Conservation (phyloP, 192 early-diverging fungal genomes). For the Coemansia sp. region DNA sequence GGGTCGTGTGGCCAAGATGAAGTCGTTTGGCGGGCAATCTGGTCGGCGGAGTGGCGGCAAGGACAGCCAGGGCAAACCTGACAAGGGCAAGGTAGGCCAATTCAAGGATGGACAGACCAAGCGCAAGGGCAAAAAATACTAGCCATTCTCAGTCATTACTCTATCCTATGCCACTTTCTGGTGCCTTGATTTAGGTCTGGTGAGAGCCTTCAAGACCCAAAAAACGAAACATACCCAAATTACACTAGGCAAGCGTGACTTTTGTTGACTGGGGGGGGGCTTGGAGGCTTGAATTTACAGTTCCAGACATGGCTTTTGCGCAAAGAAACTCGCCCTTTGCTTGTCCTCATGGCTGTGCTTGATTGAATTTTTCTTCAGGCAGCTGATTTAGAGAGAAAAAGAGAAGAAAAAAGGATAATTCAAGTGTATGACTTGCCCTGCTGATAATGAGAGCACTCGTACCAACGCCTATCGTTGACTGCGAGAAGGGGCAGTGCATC, state of each 20-base stretch:
- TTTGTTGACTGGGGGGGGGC: neutral
- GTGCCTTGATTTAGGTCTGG: neutral
- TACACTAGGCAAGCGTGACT: neutral
- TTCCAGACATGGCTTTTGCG: neutral
- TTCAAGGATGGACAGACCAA: constrained; percentile 4
- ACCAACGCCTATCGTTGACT: neutral
- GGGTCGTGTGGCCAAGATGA: constrained; percentile 6
- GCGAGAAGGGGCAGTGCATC: neutral
- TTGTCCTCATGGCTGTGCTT: neutral
- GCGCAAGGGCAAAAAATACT: constrained; percentile 5
- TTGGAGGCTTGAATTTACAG: too few species aligned
- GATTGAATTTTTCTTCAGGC: neutral
- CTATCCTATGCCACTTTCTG: neutral
- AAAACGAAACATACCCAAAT: neutral
- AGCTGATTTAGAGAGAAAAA: neutral
- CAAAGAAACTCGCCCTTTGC: neutral
- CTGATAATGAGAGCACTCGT: neutral
- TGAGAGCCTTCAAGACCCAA: neutral
- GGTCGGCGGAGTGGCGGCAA: constrained; percentile 10
- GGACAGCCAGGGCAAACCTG: neutral
- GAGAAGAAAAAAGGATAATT: neutral
- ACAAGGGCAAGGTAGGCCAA: neutral
- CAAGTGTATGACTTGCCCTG: neutral
- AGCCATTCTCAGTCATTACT: neutral
- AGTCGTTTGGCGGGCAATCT: constrained; percentile 9